Base-by-base conservation (phyloP, 225 moss, liverwort and hornwort genomes). In the Thuidium tamariscinum region DNA sequence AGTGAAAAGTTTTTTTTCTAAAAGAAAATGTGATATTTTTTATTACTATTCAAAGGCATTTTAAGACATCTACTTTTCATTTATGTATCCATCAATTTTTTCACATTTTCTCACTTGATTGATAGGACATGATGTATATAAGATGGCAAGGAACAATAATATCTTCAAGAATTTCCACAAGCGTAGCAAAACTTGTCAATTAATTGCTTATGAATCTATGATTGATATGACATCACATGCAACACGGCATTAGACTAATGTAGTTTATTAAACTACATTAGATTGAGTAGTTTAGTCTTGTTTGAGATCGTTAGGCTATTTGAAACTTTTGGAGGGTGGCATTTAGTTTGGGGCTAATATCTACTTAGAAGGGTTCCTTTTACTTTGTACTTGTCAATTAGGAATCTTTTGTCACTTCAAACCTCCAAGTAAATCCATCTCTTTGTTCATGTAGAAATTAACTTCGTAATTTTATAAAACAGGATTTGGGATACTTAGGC, bases 221-320 rank as follows among this genome's bases (percentile, higher is more conserved):
- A 34, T 0, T 34, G 14, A 34, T 0, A 18, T 34, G 34, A 34
- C 18, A 64, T 17, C 2, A 34, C 0, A 3, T 17, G 34, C 1
- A 0, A 64, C 64, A 34, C 34, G 2, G 17, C 2, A 0, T 18
- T 1, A 34, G 4, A 64, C 18, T 4, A 4, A 34, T 64, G 5
- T 18, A 64, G 9, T 34, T 63, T 63, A 8, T 3, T 64, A 17
- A 34, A 64, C 9, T 17, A 34, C 8, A 34, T 12, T 63, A 16
- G 17, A 8, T 16, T 32, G 9, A 15, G 2, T 32, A 63, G 4
- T 34, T 63, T 30, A 62, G 30, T 62, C 62, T 62, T 32, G 1
- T 16, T 32, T 62, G 7, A 5, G 3, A 61, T 14, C 14, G 13
- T 14, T 14, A 23, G 5, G 3, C 23, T 57, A 23, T 13, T 26